Percentiles rank a stretch among this genome's conserved stretches.
Conservation (phyloP, 2,329 filamentous ascomycete species). For the Sphaerulina populicola region DNA sequence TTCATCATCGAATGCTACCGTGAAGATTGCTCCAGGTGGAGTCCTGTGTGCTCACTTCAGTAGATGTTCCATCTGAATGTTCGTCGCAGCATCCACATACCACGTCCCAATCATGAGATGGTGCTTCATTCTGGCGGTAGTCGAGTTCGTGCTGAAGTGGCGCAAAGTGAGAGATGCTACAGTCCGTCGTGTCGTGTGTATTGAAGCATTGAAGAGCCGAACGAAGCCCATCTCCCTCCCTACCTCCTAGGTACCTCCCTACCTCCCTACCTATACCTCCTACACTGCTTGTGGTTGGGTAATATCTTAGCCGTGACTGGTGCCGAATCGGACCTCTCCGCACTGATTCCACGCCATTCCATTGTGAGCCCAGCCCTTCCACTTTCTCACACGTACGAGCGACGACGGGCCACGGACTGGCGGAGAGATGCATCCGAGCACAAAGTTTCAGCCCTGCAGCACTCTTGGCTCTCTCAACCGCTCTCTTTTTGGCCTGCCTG, state of each 20-base stretch:
- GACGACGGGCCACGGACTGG: too few species aligned
- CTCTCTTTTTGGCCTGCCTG: neutral
- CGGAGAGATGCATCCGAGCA: neutral
- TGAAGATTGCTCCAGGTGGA: constrained; percentile 81
- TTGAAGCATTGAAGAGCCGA: constrained; percentile 1
- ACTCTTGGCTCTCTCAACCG: neutral
- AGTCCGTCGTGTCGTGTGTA: neutral
- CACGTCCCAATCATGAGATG: constrained; percentile 89
- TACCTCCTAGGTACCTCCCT: too few species aligned
- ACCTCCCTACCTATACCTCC: too few species aligned
- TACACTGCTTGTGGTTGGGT: constrained; percentile 1
- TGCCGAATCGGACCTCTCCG: constrained; percentile 6
- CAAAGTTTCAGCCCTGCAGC: neutral
- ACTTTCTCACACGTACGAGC: neutral
- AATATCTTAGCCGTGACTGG: constrained; percentile 13
- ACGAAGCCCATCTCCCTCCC: neutral
- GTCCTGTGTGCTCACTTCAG: constrained; percentile 39
- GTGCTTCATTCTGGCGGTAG: constrained; percentile 59
- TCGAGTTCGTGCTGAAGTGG: constrained; percentile 7
- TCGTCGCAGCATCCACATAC: constrained; percentile 30
- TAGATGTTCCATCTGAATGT: neutral
- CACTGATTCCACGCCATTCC: neutral
- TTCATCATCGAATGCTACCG: constrained; percentile 79
- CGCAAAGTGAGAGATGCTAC: neutral
- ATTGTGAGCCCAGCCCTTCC: neutral